Percentiles rank a stretch among this genome's conserved stretches.
Conservation (phyloP, 2,329 filamentous ascomycete genomes). For the Fusarium tricinctum region DNA sequence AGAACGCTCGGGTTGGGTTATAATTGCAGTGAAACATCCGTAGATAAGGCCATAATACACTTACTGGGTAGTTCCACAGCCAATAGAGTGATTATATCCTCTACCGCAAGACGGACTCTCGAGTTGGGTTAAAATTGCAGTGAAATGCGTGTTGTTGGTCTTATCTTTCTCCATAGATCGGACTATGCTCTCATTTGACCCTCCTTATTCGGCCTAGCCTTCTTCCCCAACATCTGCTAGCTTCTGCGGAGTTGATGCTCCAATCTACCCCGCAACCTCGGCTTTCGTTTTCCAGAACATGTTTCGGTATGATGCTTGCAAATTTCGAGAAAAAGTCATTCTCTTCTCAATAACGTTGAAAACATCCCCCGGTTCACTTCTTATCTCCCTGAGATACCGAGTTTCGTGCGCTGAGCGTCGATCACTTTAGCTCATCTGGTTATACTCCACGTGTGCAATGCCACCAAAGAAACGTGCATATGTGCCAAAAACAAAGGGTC, state of each 20-base stretch:
- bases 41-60: too few relatives aligned
- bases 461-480: slow-evolving; percentile 47
- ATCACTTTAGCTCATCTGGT: slow-evolving; percentile 12
- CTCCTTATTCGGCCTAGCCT: slow-evolving; percentile 9
- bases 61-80: too few relatives aligned
- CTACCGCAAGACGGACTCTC: too few relatives aligned
- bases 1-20: too few relatives aligned
- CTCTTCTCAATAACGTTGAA: background rate
- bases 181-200: slow-evolving; percentile 29
- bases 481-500: slow-evolving; percentile 47
- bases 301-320: slow-evolving; percentile 21
- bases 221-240: background rate
- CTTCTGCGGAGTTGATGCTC: background rate
- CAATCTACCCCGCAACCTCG: slow-evolving; percentile 14
- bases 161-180: background rate
- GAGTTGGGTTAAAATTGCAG: background rate
- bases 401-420: slow-evolving; percentile 4
- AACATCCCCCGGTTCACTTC: too few relatives aligned
- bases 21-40: too few relatives aligned
- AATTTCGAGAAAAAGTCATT: slow-evolving; percentile 1
- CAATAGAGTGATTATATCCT: too few relatives aligned
- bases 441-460: slow-evolving; percentile 28
- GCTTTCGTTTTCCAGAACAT: background rate
- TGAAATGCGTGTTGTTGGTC: background rate
- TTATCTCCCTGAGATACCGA: background rate